phyloP scores from a whole-genome alignment of 2,329 filamentous ascomycete species.

The Beauveria varroae region DNA sequence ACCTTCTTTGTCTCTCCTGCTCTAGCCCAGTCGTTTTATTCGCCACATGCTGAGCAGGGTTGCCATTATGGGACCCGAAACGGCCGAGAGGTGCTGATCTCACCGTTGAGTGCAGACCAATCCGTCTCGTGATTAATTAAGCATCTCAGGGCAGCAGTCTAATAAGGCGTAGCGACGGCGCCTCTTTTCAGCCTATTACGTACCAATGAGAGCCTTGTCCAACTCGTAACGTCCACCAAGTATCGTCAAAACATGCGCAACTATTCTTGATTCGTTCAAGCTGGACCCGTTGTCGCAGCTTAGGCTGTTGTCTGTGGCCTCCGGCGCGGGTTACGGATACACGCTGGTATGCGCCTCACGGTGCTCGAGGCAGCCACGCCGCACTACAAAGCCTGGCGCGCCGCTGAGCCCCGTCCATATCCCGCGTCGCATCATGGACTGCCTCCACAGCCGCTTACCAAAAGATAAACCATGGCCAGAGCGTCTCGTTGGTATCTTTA shows the following conservation, averaged over 20 bases:
- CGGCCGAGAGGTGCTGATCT: not conserved
- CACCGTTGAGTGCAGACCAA: not conserved
- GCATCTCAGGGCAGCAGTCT: not conserved
- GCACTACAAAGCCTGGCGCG: not conserved
- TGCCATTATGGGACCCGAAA: conserved; percentile 1
- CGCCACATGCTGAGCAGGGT: conserved; percentile 2
- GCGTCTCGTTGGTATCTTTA: not conserved
- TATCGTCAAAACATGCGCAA: not conserved
- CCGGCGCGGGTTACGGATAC: not conserved
- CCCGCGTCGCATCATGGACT: not conserved
- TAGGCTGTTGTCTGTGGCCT: too few species aligned
- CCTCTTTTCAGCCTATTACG: not conserved
- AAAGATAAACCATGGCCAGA: not conserved
- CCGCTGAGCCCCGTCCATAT: not conserved
- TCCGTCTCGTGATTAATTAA: not conserved
- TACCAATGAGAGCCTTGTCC: not conserved
- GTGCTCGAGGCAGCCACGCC: not conserved
- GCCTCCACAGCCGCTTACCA: not conserved
- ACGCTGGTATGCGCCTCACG: not conserved
- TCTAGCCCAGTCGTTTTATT: not conserved
- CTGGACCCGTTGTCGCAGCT: too few species aligned
- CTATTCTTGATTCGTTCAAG: not conserved
- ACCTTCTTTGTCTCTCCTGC: not conserved
- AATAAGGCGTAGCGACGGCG: not conserved
- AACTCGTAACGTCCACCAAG: not conserved